Percentiles rank a stretch among this genome's conserved stretches.
Evolutionary conservation across 1,284 basidiomycete species (phyloP).

Genomic region (Xanthoconium separans): DNA sequence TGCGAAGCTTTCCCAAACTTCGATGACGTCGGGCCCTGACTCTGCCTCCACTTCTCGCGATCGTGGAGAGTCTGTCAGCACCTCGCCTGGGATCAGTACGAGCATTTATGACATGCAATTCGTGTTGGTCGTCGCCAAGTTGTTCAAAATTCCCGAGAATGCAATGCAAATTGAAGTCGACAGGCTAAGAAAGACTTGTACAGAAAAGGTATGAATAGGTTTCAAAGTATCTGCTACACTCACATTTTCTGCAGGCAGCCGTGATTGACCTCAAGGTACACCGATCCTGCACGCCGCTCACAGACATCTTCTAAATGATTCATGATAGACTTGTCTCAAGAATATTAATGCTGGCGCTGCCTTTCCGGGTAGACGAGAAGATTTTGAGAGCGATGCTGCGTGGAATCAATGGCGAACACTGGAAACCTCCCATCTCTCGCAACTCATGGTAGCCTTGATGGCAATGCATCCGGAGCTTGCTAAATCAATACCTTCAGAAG

Average conservation of each 20-base stretch:
- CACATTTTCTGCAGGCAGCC: slow-evolving; percentile 58
- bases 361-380: slow-evolving; percentile 84
- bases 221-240: slow-evolving; percentile 3
- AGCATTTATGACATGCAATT: slow-evolving; percentile 73
- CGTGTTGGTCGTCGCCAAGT: slow-evolving; percentile 64
- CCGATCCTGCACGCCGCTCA: not conserved
- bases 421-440: slow-evolving; percentile 85
- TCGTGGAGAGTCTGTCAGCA: slow-evolving; percentile 48
- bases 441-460: slow-evolving; percentile 88
- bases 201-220: slow-evolving; percentile 63
- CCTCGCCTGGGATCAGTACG: slow-evolving; percentile 42
- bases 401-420: slow-evolving; percentile 83
- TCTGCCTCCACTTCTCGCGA: slow-evolving; percentile 56
- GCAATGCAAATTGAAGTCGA: slow-evolving; percentile 78
- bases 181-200: slow-evolving; percentile 65
- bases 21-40: slow-evolving; percentile 69
- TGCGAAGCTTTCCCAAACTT: slow-evolving; percentile 66
- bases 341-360: slow-evolving; percentile 83
- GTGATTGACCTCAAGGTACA: slow-evolving; percentile 80
- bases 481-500: slow-evolving; percentile 67
- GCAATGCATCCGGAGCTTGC: slow-evolving; percentile 86
- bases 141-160: slow-evolving; percentile 75
- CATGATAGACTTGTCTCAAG: slow-evolving; percentile 74
- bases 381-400: slow-evolving; percentile 79
- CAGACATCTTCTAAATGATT: slow-evolving; percentile 2